phyloP scores from a whole-genome alignment of 441 rosid genomes.

The Biscutella laevigata region DNA sequence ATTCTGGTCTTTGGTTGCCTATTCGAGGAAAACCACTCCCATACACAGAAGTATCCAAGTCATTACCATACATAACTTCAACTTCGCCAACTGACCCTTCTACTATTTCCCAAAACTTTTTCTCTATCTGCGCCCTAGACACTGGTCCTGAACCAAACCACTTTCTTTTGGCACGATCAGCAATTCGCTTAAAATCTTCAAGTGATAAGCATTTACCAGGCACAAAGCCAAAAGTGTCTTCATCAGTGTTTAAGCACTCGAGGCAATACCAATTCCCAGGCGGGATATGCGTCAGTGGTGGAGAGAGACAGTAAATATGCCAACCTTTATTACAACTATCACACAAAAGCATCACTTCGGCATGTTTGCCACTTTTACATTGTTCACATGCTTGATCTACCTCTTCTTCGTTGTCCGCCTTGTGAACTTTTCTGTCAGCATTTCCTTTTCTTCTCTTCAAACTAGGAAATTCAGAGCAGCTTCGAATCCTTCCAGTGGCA shows the following conservation, averaged over 20 bases:
- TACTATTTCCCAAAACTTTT: conserved; percentile 91
- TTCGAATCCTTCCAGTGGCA: conserved; percentile 31
- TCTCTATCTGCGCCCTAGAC: conserved; percentile 69
- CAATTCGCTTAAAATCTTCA: conserved; percentile 78
- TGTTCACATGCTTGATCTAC: conserved; percentile 81
- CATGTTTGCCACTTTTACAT: conserved; percentile 81
- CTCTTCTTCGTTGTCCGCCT: conserved; percentile 38
- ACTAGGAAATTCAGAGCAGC: conserved; percentile 26
- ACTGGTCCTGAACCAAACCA: conserved; percentile 77
- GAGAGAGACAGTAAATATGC: conserved; percentile 90
- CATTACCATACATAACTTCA: conserved; percentile 94
- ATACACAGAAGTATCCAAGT: conserved; percentile 79
- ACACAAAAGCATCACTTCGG: conserved; percentile 91
- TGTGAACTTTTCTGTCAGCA: conserved; percentile 31
- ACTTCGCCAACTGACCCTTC: conserved; percentile 83
- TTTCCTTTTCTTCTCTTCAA: conserved; percentile 54
- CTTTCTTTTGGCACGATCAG: conserved; percentile 79
- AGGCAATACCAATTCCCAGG: conserved; percentile 95
- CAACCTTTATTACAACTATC: conserved; percentile 96
- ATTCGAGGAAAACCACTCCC: conserved; percentile 89
- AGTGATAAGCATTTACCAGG: conserved; percentile 61
- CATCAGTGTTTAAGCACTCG: conserved; percentile 82
- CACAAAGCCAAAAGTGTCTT: conserved; percentile 89
- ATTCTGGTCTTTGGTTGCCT: conserved; percentile 62
- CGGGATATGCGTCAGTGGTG: conserved; percentile 78